phyloP scores from a whole-genome alignment of 2,329 filamentous ascomycete species.

The Colletotrichum camelliae region DNA sequence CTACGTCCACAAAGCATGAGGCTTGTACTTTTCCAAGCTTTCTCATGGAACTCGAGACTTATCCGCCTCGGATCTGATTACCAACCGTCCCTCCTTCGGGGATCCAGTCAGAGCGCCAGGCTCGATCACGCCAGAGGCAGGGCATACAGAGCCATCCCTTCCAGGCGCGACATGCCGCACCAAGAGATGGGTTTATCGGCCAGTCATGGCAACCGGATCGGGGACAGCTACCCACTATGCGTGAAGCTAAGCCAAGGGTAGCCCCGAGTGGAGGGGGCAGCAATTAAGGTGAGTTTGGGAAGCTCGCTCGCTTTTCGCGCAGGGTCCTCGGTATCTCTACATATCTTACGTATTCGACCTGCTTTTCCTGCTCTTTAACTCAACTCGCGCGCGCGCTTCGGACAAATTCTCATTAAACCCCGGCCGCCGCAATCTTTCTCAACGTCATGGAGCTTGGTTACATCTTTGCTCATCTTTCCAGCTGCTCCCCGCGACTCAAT shows the following conservation, averaged over 20 bases:
- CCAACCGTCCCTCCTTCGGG: constrained; percentile 5
- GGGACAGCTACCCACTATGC: constrained; percentile 12
- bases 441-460: constrained; percentile 17
- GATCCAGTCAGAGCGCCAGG: constrained; percentile 4
- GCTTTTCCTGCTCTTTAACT: constrained; percentile 4
- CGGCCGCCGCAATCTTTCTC: constrained; percentile 1
- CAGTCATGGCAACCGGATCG: constrained; percentile 13
- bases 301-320: constrained; percentile 12
- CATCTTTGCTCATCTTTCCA: background rate
- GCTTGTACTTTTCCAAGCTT: background rate
- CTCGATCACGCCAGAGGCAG: constrained; percentile 24
- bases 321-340: constrained; percentile 20
- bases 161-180: constrained; percentile 16
- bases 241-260: constrained; percentile 20
- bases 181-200: constrained; percentile 12
- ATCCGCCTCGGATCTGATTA: constrained; percentile 15
- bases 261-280: constrained; percentile 12
- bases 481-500: constrained; percentile 6
- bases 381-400: constrained; percentile 11
- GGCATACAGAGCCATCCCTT: constrained; percentile 17
- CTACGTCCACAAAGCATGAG: background rate
- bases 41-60: background rate
- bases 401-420: background rate
- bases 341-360: constrained; percentile 21
- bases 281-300: constrained; percentile 19